These are phyloP conservation scores for Phytophthora pistaciae DNA, from an alignment of 352 stramenopile genomes.

Conservation along the genomic window DNA sequence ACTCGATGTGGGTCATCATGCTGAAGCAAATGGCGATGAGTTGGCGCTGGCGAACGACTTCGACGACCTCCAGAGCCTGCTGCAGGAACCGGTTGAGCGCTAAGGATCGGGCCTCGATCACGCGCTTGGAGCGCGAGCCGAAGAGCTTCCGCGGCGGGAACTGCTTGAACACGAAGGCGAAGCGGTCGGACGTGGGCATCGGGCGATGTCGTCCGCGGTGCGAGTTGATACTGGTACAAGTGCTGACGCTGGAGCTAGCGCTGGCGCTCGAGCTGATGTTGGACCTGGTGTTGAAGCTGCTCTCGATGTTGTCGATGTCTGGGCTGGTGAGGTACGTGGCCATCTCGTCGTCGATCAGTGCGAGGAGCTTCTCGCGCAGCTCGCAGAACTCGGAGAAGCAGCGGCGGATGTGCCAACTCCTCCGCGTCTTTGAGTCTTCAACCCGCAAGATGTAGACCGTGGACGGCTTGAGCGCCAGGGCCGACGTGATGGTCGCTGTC, in stretches of 20 bases:
- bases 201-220: conserved; percentile 16
- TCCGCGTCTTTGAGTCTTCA: conserved; percentile 50
- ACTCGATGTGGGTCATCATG: conserved; percentile 73
- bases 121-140: conserved; percentile 67
- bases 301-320: conserved; percentile 25
- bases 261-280: conserved; percentile 7
- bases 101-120: conserved; percentile 71
- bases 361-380: conserved; percentile 71
- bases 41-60: conserved; percentile 63
- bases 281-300: conserved; percentile 22
- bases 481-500: conserved; percentile 71
- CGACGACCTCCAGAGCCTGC: conserved; percentile 59
- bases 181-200: conserved; percentile 39
- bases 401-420: conserved; percentile 71
- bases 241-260: conserved; percentile 28
- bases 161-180: conserved; percentile 72
- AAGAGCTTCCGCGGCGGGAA: conserved; percentile 76
- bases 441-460: conserved; percentile 80
- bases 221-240: conserved; percentile 31
- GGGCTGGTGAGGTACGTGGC: conserved; percentile 35
- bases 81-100: conserved; percentile 72
- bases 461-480: conserved; percentile 74
- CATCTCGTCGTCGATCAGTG: conserved; percentile 60
- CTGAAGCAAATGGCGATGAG: conserved; percentile 81
- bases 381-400: conserved; percentile 85